Evolutionary conservation across 192 early-diverging fungal genomes (phyloP), one percentile per base, ranked within the genome.

Genomic region (Neocallimastix lanati): DNA sequence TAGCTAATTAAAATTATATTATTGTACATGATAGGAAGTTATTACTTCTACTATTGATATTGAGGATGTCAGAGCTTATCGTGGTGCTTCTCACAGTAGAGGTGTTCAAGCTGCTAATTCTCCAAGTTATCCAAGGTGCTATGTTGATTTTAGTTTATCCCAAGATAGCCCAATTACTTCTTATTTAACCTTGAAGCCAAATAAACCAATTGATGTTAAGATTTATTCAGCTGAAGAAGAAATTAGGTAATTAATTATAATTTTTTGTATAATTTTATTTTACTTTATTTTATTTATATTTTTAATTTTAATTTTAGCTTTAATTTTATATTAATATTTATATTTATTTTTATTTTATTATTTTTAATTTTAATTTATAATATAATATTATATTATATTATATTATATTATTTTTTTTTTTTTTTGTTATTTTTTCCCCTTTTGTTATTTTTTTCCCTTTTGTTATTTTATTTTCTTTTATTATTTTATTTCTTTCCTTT

Each of bases 1-100:
- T n/a, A n/a, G n/a, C n/a, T n/a, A n/a, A n/a, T n/a, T n/a, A n/a
- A n/a, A n/a, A n/a, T n/a, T n/a, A n/a, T n/a, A n/a, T n/a, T n/a
- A n/a, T n/a, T n/a, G n/a, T n/a, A n/a, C n/a, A n/a, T n/a, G n/a
- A 50, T 77, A 92, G 91, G 98, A 99, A 82, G 95, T 98, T 2
- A 85, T 94, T 2, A 89, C 92, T 12, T 96, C 98, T 3, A 98
- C 96, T 0, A 88, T 97, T 77, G 95, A 99, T 80, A 83, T 99
- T 38, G 92, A 95, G 58, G 91, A 93, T 33, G 93, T 99, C 9
- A 91, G 96, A 3, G 86, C 96, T 1, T 92, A 90, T 82, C 88
- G 98, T 16, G 90, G 88, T 0, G 85, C 88, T 29, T 85, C 82
- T 14, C 84, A 88, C 38, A 96, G 94, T 80, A 89, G 96, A 76